Conservation (phyloP, 2,329 filamentous ascomycete species). For the Phialemoniopsis sp. region DNA sequence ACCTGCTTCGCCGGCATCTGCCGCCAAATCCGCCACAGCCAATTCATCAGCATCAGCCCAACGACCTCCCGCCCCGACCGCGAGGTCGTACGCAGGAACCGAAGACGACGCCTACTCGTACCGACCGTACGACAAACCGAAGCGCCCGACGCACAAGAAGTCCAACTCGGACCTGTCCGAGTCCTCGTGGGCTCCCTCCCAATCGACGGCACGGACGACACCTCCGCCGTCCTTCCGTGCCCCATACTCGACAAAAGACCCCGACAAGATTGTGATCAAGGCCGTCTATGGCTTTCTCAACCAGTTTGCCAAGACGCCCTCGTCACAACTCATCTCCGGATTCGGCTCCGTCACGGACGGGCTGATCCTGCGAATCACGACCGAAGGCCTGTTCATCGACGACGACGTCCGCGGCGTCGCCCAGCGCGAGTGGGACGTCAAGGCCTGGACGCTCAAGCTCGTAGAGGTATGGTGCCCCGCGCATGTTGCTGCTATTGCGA, state of each 20-base stretch:
- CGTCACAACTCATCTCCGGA: slow-evolving; percentile 86
- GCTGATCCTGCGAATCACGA: slow-evolving; percentile 85
- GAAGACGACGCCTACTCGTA: slow-evolving; percentile 69
- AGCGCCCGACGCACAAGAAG: slow-evolving; percentile 51
- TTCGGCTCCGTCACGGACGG: slow-evolving; percentile 85
- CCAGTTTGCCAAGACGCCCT: slow-evolving; percentile 79
- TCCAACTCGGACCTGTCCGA: slow-evolving; percentile 76
- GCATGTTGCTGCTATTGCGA: slow-evolving; percentile 48
- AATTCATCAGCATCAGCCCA: no score
- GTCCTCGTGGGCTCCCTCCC: slow-evolving; percentile 79
- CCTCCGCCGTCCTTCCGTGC: slow-evolving; percentile 75
- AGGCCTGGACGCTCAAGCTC: slow-evolving; percentile 93
- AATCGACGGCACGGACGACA: slow-evolving; percentile 78
- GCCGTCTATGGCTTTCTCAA: slow-evolving; percentile 93
- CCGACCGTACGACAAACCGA: slow-evolving; percentile 71
- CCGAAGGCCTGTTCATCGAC: slow-evolving; percentile 94
- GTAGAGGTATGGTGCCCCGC: slow-evolving; percentile 83
- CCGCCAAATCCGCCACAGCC: slow-evolving; percentile 18
- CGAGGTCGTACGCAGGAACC: slow-evolving; percentile 54
- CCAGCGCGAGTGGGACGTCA: slow-evolving; percentile 98
- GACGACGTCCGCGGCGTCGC: slow-evolving; percentile 87
- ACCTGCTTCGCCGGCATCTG: slow-evolving; percentile 4
- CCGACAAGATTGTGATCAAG: slow-evolving; percentile 92
- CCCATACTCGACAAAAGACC: slow-evolving; percentile 82
- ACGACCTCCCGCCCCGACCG: slow-evolving; percentile 41